Evolutionary conservation across 768 basidiomycete species (phyloP).

Genomic region (Mycena amicta): DNA sequence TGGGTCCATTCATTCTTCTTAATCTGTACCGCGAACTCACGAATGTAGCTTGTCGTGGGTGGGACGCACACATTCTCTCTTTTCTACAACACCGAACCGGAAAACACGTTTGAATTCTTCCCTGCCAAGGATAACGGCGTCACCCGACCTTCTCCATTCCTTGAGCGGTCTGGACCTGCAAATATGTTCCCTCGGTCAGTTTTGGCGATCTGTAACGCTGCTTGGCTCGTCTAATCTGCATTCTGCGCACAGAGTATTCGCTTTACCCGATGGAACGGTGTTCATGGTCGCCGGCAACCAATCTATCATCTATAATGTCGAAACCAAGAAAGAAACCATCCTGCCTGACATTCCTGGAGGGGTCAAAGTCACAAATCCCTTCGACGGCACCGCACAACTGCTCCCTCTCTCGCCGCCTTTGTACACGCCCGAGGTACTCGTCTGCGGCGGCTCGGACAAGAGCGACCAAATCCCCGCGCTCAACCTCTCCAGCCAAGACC

Average conservation of each 20-base stretch:
- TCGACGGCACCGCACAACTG: constrained; percentile 14
- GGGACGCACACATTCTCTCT: constrained; percentile 28
- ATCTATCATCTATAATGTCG: constrained; percentile 21
- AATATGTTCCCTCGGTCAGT: constrained; percentile 58
- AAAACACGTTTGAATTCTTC: constrained; percentile 36
- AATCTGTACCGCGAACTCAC: not conserved
- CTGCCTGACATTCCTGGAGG: constrained; percentile 18
- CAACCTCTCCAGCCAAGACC: constrained; percentile 56
- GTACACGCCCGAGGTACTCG: constrained; percentile 19
- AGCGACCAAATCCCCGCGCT: constrained; percentile 33
- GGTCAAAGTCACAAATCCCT: constrained; percentile 15
- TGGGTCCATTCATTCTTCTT: not conserved
- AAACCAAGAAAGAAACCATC: constrained; percentile 12
- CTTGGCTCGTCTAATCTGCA: too few relatives aligned
- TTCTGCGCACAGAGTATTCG: too few relatives aligned
- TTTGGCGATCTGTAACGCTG: too few relatives aligned
- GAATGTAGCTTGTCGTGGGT: constrained; percentile 37
- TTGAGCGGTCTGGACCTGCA: constrained; percentile 47
- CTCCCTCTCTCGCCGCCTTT: constrained; percentile 19
- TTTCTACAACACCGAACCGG: constrained; percentile 33
- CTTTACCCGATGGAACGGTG: constrained; percentile 18
- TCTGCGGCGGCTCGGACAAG: constrained; percentile 21
- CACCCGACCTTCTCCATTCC: constrained; percentile 37
- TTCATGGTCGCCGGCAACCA: constrained; percentile 22
- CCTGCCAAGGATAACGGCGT: constrained; percentile 32